Conservation (phyloP, 2,329 filamentous ascomycete genomes). For the Neocatenulostroma microsporum region DNA sequence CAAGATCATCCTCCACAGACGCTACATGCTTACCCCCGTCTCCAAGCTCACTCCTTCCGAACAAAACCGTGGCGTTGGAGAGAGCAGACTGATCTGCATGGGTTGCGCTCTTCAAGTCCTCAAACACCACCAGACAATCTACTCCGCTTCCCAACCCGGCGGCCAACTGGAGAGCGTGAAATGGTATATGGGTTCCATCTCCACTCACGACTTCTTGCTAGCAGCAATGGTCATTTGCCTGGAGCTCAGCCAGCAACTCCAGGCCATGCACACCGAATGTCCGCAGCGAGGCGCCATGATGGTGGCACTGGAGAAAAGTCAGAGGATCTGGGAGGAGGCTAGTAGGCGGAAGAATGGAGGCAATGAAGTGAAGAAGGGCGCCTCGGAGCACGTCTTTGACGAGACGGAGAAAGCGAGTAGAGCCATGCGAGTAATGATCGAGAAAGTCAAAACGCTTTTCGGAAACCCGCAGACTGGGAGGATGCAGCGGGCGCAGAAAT, state of each 20-base stretch:
- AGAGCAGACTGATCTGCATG: conserved; percentile 37
- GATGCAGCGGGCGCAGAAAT: too few relatives aligned
- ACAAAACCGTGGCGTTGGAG: conserved; percentile 25
- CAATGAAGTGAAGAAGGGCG: conserved; percentile 9
- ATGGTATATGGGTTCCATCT: conserved; percentile 41
- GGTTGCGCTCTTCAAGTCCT: conserved; percentile 43
- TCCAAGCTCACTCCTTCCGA: conserved; percentile 23
- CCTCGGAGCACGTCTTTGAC: conserved; percentile 20
- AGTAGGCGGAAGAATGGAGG: conserved; percentile 10
- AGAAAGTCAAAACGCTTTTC: conserved; percentile 23
- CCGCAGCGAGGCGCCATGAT: conserved; percentile 23
- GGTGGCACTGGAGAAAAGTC: conserved; percentile 25
- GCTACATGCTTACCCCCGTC: conserved; percentile 37
- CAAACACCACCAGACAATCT: conserved; percentile 43
- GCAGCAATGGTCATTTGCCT: conserved; percentile 44
- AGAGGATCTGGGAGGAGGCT: conserved; percentile 25
- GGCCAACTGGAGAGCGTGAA: conserved; percentile 38
- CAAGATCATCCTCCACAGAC: conserved; percentile 47
- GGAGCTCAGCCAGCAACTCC: conserved; percentile 32
- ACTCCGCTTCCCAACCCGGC: conserved; percentile 40
- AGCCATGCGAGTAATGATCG: conserved; percentile 27
- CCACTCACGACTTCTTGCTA: conserved; percentile 42
- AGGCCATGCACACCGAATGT: conserved; percentile 18
- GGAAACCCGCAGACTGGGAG: too few relatives aligned
- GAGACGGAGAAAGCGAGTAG: conserved; percentile 26